These are phyloP conservation scores for Penicillium freii DNA, from an alignment of 2,329 filamentous ascomycete genomes.

Conservation along the genomic window DNA sequence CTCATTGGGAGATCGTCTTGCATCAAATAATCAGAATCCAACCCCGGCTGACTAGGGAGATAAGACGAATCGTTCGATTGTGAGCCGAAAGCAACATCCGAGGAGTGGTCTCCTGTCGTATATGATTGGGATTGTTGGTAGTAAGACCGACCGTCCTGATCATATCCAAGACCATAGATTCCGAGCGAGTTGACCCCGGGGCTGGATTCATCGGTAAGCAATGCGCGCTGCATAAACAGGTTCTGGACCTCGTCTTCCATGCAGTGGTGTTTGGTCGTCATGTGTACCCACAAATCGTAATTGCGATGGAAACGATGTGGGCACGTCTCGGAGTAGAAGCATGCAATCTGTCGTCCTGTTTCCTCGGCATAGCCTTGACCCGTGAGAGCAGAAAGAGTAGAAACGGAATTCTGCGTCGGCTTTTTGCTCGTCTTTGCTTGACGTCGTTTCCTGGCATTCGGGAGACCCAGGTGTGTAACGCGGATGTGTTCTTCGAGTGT, in stretches of 20 bases:
- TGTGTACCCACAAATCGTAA: conserved; percentile 58
- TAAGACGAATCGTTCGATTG: conserved; percentile 3
- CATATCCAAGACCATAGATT: conserved; percentile 40
- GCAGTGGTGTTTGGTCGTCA: conserved; percentile 47
- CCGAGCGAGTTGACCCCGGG: conserved; percentile 31
- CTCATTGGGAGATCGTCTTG: conserved; percentile 14
- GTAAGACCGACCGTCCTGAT: conserved; percentile 22
- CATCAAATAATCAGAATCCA: conserved; percentile 29
- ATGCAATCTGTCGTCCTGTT: conserved; percentile 51
- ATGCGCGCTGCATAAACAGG: conserved; percentile 41
- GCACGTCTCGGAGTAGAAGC: conserved; percentile 50
- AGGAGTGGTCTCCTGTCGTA: not conserved
- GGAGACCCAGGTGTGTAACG: conserved; percentile 71
- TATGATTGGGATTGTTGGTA: conserved; percentile 15
- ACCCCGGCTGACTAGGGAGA: conserved; percentile 1
- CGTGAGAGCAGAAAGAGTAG: conserved; percentile 51
- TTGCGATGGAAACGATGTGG: conserved; percentile 56
- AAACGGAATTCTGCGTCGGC: conserved; percentile 16
- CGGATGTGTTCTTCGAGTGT: conserved; percentile 81
- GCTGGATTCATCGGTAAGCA: conserved; percentile 33
- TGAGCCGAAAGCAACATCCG: conserved; percentile 9
- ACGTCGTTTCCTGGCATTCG: conserved; percentile 42
- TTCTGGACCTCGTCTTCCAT: conserved; percentile 42
- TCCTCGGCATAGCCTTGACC: conserved; percentile 56
- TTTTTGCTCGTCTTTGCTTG: conserved; percentile 30